Base-by-base conservation (phyloP, 257 asterid genomes). In the Lycium barbarum region DNA sequence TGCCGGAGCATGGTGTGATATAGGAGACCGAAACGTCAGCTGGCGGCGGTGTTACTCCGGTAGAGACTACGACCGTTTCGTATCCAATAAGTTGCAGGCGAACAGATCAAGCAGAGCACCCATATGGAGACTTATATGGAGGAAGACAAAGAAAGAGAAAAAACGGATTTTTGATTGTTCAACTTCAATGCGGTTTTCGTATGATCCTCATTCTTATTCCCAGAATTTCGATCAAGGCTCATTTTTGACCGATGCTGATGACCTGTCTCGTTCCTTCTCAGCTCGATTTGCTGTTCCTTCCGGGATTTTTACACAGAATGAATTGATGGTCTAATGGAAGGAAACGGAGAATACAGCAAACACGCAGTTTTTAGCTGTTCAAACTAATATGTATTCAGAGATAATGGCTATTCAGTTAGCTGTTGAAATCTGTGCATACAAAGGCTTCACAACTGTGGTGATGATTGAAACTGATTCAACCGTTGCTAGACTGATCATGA, bases 281-380 rank as follows among this genome's bases (percentile, higher is more conserved):
- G 93, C 98, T 85, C 92, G 98, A 5, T 95, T 94, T 82, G 97
- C 97, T 26, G 91, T 90, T 67, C 97, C 98, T 0, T 87, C 96
- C 0, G 91, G 89, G 53, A 86, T 93, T 82, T 91, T 95, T 74
- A 90, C 88, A 20, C 87, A 92, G 22, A 87, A 89, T 66, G 87
- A 86, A 53, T 88, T 89, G 36, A 83, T 91, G 57, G 86, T 88
- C 67, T 90, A 83, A 84, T 71, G 13, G 43, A 17, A 49, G 55
- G 6, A n/a, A 62, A 62, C 36, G 20, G 2, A 49, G 54, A 62
- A 40, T 40, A 2, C 45, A 40, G 3, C 45, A 3, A 40, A 40
- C 45, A 2, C 45, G 5, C 45, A 40, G 45, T 40, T 40, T 40
- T 40, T 40, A 3, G 45, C 3, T 40, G 45, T 40, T 40, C 45